Evolutionary conservation across 2,329 filamentous ascomycete species (phyloP).

Genomic region (Alternaria tenuissima): DNA sequence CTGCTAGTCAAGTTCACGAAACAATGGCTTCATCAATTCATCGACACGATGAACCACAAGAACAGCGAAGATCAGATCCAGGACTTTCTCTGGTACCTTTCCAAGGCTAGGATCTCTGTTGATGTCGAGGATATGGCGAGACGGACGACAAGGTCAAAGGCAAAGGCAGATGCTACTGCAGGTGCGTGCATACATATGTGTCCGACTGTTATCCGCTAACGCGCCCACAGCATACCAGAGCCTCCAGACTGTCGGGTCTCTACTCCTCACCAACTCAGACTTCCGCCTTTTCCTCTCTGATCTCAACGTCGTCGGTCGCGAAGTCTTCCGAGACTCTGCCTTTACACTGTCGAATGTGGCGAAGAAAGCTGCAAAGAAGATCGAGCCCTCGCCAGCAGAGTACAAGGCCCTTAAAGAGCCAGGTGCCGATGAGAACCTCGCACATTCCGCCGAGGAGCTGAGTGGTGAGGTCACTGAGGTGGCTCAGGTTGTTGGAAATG

Average conservation of each 20-base stretch:
- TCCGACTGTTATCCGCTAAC: slow-evolving; percentile 25
- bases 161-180: slow-evolving; percentile 74
- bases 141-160: slow-evolving; percentile 68
- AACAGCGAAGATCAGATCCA: slow-evolving; percentile 87
- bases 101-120: slow-evolving; percentile 74
- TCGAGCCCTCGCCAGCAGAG: slow-evolving; percentile 73
- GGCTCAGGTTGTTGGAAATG: slow-evolving; percentile 56
- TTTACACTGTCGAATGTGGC: slow-evolving; percentile 80
- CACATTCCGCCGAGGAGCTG: slow-evolving; percentile 70
- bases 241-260: slow-evolving; percentile 79
- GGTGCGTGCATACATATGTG: slow-evolving; percentile 56
- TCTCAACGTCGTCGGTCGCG: slow-evolving; percentile 76
- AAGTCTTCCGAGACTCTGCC: slow-evolving; percentile 88
- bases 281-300: slow-evolving; percentile 88
- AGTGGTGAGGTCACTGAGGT: slow-evolving; percentile 57
- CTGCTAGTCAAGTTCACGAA: slow-evolving; percentile 75
- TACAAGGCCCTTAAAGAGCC: slow-evolving; percentile 63
- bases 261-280: slow-evolving; percentile 89
- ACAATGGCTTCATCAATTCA: slow-evolving; percentile 79
- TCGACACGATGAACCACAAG: slow-evolving; percentile 82
- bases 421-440: slow-evolving; percentile 58
- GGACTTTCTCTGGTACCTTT: slow-evolving; percentile 86
- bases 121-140: slow-evolving; percentile 70
- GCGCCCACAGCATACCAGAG: slow-evolving; percentile 73
- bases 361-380: slow-evolving; percentile 73